These are phyloP conservation scores for Raphanus raphanistrum DNA, from an alignment of 345 rosid genomes.

Conservation along the genomic window DNA sequence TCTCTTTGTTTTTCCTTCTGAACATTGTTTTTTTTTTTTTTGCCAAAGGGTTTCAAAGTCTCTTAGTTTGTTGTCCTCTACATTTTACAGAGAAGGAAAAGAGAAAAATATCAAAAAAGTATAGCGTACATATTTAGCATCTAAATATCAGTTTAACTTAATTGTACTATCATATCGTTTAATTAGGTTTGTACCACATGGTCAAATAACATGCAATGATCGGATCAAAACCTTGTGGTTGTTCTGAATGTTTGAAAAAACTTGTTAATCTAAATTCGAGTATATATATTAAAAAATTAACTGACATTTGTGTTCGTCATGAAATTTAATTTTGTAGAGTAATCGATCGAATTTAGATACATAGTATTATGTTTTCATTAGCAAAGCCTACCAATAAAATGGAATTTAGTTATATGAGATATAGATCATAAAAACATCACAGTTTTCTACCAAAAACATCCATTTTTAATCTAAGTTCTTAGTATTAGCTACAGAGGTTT, in stretches of 20 bases:
- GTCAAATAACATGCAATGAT: background rate
- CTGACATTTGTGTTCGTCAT: background rate
- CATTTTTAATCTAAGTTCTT: too few relatives aligned
- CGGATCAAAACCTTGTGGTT: background rate
- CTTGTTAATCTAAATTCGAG: too few relatives aligned
- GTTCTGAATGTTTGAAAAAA: background rate
- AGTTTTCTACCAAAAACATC: background rate
- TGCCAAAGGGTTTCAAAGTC: background rate
- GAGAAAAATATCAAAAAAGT: background rate
- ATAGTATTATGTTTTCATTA: background rate
- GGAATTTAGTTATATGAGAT: background rate
- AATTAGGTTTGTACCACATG: background rate
- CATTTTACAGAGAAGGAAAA: background rate
- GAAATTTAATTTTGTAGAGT: background rate
- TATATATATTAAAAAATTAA: too few relatives aligned
- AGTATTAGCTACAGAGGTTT: too few relatives aligned
- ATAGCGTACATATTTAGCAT: background rate
- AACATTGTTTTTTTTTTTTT: background rate
- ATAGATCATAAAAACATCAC: background rate
- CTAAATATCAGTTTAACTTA: background rate
- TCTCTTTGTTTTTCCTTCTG: slow-evolving; percentile 7
- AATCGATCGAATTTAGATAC: background rate
- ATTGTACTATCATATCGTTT: background rate
- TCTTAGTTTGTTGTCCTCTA: background rate
- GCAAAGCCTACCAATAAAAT: background rate